These are phyloP conservation scores for Mycena albidolilacea DNA, from an alignment of 768 basidiomycete genomes.

Conservation along the genomic window DNA sequence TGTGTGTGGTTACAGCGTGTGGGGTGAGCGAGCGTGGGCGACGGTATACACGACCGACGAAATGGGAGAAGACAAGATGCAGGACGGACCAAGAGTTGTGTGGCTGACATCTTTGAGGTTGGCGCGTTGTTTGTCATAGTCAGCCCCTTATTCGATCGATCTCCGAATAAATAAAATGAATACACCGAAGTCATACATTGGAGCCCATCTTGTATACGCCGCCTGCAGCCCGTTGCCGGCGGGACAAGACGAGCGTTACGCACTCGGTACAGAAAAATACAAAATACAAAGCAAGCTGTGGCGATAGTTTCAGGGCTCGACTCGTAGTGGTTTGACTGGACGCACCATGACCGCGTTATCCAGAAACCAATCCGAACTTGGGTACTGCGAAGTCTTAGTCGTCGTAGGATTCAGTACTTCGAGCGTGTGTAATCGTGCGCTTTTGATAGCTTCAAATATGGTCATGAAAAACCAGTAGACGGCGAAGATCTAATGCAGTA, in stretches of 20 bases:
- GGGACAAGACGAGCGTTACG: conserved; percentile 23
- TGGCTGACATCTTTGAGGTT: conserved; percentile 26
- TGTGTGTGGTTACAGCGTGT: conserved; percentile 28
- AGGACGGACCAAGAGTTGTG: background rate
- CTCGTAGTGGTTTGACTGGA: background rate
- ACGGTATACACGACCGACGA: conserved; percentile 12
- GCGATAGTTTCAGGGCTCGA: background rate
- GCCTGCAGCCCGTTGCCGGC: conserved; percentile 13
- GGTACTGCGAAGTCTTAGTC: conserved; percentile 42
- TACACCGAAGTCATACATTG: conserved; percentile 29
- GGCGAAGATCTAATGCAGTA: conserved; percentile 37
- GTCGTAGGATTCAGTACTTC: conserved; percentile 40
- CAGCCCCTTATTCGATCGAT: too few relatives aligned
- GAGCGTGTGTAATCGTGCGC: conserved; percentile 38
- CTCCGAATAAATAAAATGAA: background rate
- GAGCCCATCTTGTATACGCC: conserved; percentile 22
- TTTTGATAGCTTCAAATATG: conserved; percentile 43
- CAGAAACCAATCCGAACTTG: conserved; percentile 44
- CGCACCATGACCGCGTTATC: conserved; percentile 48
- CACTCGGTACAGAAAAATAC: conserved; percentile 35
- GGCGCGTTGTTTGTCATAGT: background rate
- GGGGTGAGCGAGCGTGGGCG: conserved; percentile 36
- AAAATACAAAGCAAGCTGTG: conserved; percentile 36
- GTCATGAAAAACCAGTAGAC: conserved; percentile 44
- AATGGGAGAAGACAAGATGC: conserved; percentile 21